Evolutionary conservation across 495 filamentous ascomycete genomes (phyloP).

Genomic region (Penicillium antarcticum): DNA sequence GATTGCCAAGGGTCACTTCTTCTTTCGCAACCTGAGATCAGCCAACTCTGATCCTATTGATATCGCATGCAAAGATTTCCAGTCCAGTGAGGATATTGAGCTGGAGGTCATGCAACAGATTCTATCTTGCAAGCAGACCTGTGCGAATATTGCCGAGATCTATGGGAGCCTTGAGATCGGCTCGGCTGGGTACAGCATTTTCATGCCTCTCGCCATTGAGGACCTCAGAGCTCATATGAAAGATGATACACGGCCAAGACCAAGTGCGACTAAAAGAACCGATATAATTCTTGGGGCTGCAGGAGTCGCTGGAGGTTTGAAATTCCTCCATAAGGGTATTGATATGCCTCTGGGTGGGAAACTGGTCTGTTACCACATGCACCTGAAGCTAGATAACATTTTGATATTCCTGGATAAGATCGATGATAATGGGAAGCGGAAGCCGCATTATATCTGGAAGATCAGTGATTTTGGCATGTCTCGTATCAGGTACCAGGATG

Average conservation of each 20-base stretch:
- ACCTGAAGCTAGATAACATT: constrained; percentile 35
- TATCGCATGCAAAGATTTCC: constrained; percentile 7
- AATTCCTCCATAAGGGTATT: constrained; percentile 35
- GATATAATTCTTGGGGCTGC: constrained; percentile 22
- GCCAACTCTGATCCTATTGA: constrained; percentile 8
- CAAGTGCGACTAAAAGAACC: constrained; percentile 14
- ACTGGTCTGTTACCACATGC: constrained; percentile 37
- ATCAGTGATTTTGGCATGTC: constrained; percentile 40
- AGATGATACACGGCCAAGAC: constrained; percentile 1
- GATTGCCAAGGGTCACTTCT: constrained; percentile 32
- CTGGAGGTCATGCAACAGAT: constrained; percentile 31
- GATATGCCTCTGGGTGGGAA: constrained; percentile 14
- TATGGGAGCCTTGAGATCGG: constrained; percentile 28
- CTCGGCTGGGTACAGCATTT: constrained; percentile 27
- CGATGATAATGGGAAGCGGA: neutral
- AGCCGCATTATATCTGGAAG: constrained; percentile 33
- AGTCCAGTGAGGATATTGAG: constrained; percentile 6
- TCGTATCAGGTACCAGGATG: constrained; percentile 21
- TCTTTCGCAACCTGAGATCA: constrained; percentile 8
- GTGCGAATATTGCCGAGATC: constrained; percentile 30
- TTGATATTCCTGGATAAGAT: constrained; percentile 26
- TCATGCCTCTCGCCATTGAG: constrained; percentile 35
- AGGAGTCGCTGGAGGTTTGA: constrained; percentile 28
- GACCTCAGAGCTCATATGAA: constrained; percentile 31
- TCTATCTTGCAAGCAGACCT: constrained; percentile 14